Conservation (phyloP, 768 basidiomycete genomes). For the Leccinum subgranulosum region DNA sequence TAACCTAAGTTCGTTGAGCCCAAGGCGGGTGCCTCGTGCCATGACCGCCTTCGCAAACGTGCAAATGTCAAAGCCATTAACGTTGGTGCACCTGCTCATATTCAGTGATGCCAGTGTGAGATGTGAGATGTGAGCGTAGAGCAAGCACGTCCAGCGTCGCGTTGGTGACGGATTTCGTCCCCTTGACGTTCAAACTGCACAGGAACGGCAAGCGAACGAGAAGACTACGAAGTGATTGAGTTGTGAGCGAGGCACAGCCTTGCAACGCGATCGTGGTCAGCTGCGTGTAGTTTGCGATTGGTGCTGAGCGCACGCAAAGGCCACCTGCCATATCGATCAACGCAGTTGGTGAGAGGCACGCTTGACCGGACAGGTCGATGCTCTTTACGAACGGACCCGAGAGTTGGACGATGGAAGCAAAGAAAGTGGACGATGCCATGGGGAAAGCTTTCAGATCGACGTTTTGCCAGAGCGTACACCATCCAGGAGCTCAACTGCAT, state of each 20-base stretch:
- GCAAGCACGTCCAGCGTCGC: slow-evolving; percentile 52
- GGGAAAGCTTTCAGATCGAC: slow-evolving; percentile 63
- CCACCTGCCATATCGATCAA: slow-evolving; percentile 52
- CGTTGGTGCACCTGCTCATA: no score
- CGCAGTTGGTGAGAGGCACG: no score
- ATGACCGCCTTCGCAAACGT: no score
- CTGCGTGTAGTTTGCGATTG: slow-evolving; percentile 49
- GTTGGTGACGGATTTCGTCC: slow-evolving; percentile 66
- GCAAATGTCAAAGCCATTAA: no score
- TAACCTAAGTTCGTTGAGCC: slow-evolving; percentile 59
- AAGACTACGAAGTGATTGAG: slow-evolving; percentile 65
- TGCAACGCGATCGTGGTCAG: slow-evolving; percentile 68
- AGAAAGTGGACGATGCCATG: slow-evolving; percentile 45
- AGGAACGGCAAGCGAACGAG: slow-evolving; percentile 63
- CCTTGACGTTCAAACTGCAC: slow-evolving; percentile 59
- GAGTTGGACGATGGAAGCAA: slow-evolving; percentile 49
- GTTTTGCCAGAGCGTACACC: slow-evolving; percentile 53
- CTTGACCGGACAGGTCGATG: no score
- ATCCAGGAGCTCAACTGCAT: no score
- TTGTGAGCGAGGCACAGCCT: slow-evolving; percentile 67
- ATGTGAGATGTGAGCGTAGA: no score
- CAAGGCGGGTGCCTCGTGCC: no score
- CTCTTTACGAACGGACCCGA: slow-evolving; percentile 53
- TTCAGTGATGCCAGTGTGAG: no score
- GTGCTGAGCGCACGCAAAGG: slow-evolving; percentile 44